phyloP scores from a whole-genome alignment of 768 basidiomycete species.

The Amanita rubescens region DNA sequence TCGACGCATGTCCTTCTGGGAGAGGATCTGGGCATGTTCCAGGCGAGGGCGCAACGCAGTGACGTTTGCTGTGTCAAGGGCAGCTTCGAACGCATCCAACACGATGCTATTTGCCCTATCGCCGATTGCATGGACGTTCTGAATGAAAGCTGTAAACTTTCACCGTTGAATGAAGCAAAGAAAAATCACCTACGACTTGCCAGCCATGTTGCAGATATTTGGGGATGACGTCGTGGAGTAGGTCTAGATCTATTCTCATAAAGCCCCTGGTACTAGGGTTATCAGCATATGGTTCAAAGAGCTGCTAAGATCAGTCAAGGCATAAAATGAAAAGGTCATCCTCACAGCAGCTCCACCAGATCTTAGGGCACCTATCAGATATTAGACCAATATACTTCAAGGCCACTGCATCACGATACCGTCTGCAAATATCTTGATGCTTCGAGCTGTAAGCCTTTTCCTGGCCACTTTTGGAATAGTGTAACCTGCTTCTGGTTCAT shows the following conservation, averaged over 20 bases:
- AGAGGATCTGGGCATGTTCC: slow-evolving; percentile 89
- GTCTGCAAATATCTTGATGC: slow-evolving; percentile 75
- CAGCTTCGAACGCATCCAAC: slow-evolving; percentile 73
- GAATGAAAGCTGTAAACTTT: slow-evolving; percentile 1
- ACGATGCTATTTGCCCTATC: slow-evolving; percentile 85
- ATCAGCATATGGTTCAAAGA: slow-evolving; percentile 79
- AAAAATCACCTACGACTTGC: slow-evolving; percentile 67
- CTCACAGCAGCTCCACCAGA: slow-evolving; percentile 85
- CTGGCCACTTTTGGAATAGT: slow-evolving; percentile 44
- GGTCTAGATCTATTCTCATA: slow-evolving; percentile 61
- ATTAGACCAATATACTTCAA: neutral
- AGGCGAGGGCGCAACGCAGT: slow-evolving; percentile 67
- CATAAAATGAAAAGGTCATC: neutral
- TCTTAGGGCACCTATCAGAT: slow-evolving; percentile 63
- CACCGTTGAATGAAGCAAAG: neutral
- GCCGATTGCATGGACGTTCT: slow-evolving; percentile 87
- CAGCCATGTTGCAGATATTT: slow-evolving; percentile 74
- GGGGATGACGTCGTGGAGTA: slow-evolving; percentile 55
- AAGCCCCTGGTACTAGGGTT: slow-evolving; percentile 70
- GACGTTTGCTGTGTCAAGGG: slow-evolving; percentile 52
- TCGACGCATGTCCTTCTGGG: slow-evolving; percentile 63
- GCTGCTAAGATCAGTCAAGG: slow-evolving; percentile 26
- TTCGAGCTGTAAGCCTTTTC: slow-evolving; percentile 58
- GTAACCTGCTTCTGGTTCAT: slow-evolving; percentile 69
- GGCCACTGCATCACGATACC: slow-evolving; percentile 27